Evolutionary conservation across 1,139 yeast genomes (phyloP), one percentile per base, ranked within the genome.

Genomic region (Chernovozyma aurita): DNA sequence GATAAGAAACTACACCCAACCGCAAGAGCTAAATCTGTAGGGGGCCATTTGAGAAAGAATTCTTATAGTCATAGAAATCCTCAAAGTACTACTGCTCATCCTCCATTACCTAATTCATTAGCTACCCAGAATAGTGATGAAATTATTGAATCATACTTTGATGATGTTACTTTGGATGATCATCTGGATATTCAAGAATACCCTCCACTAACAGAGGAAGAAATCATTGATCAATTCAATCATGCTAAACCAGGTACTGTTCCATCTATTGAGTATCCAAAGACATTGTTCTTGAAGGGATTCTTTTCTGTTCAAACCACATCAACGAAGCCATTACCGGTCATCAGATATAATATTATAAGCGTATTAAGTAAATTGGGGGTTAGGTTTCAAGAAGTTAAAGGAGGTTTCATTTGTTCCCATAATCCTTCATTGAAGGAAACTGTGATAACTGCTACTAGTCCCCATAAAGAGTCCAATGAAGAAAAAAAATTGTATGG

Each of bases 241-340:
- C 65, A 63, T 42, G 90, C 92, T n/a, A 76, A 79, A 41, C 77
- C 82, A 2, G 85, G 85, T 35, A 65, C 85, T 13, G 88, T 90
- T 97, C 95, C 95, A 20, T 87, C 96, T 0, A 88, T 90, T 55
- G 96, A 88, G 54, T 86, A 80, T 53, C 95, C 96, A 44, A 85
- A 85, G 61, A 90, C 95, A 3, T 75, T 90, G 45, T 88, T 88
- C 65, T 74, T 92, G 57, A 88, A 90, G 58, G 97, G 97, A 1
- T 88, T 92, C 53, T 92, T 92, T 64, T 82, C 94, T 44, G 97
- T 90, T 31, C 97, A 88, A 61, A 85, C 96, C 1, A 92, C 98
- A 0, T 87, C 97, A 2, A 86, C 96, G 4, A 88, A 88, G 50
- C 90, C 96, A 17, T 70, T 92, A 39, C 92, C 95, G 8, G 86